Percentiles rank a stretch among this genome's conserved stretches.
These are phyloP conservation scores for Oehlia diaphana DNA, from an alignment of 192 early-diverging fungal genomes.

Conservation along the genomic window DNA sequence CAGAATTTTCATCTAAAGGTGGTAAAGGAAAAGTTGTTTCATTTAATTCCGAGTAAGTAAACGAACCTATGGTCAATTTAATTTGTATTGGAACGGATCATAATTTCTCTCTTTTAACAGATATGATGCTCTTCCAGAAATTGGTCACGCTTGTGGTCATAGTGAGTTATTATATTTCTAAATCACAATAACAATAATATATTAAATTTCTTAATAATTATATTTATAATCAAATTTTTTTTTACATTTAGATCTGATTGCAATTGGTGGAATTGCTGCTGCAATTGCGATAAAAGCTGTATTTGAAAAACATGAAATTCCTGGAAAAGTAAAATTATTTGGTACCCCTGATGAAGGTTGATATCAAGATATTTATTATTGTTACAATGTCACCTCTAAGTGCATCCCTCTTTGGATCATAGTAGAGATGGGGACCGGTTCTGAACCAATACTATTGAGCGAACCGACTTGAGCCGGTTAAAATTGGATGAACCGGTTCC, in stretches of 20 bases:
- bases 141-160: constrained; percentile 72
- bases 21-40: constrained; percentile 30
- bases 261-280: constrained; percentile 46
- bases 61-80: too few relatives aligned
- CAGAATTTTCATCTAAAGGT: constrained; percentile 51
- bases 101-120: not conserved
- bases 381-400: too few relatives aligned
- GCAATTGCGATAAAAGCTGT: constrained; percentile 46
- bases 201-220: too few relatives aligned
- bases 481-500: too few relatives aligned
- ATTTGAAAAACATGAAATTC: constrained; percentile 36
- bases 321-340: constrained; percentile 66
- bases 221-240: not conserved
- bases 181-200: too few relatives aligned
- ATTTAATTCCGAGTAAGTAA: constrained; percentile 28
- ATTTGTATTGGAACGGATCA: not conserved
- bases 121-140: constrained; percentile 65
- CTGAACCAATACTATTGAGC: too few relatives aligned
- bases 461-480: too few relatives aligned
- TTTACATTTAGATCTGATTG: not conserved
- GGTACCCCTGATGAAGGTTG: constrained; percentile 76
- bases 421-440: too few relatives aligned
- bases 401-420: too few relatives aligned
- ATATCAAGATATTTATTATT: not conserved
- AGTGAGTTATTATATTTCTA: constrained; percentile 25